phyloP scores from a whole-genome alignment of 202 grass and related monocot species.

The Panicum virgatum region DNA sequence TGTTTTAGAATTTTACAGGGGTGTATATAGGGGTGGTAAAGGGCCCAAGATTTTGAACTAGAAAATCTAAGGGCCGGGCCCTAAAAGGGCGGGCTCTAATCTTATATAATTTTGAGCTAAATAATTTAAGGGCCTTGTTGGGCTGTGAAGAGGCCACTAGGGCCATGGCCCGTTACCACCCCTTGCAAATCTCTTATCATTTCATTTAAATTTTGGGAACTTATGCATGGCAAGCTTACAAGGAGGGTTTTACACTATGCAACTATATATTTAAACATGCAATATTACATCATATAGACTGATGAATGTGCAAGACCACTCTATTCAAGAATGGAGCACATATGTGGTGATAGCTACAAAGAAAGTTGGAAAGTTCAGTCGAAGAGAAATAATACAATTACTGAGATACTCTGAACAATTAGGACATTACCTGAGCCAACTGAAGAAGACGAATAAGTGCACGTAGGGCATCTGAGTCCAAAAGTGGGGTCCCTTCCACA shows the following conservation, averaged over 20 bases:
- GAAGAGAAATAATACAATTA: not conserved
- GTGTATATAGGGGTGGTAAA: too few species aligned
- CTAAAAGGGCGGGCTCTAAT: too few species aligned
- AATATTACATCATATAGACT: not conserved
- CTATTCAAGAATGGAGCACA: not conserved
- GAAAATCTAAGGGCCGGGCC: too few species aligned
- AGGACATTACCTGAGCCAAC: conserved; percentile 61
- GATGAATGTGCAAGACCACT: not conserved
- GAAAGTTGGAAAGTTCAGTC: not conserved
- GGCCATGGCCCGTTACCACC: too few species aligned
- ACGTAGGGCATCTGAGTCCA: conserved; percentile 57
- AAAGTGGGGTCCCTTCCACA: conserved; percentile 60
- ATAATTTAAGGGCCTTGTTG: too few species aligned
- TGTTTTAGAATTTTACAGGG: not conserved
- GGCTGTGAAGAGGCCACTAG: too few species aligned
- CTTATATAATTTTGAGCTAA: too few species aligned
- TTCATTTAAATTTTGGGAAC: not conserved
- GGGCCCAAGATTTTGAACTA: too few species aligned
- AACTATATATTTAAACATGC: too few species aligned
- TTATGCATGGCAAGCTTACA: not conserved
- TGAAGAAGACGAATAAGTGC: conserved; percentile 71
- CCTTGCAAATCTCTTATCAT: not conserved
- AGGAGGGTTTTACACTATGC: too few species aligned
- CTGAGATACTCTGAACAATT: not conserved
- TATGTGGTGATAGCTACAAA: not conserved